Conservation (phyloP, 805 yeast genomes). For the Candida golubevii region DNA sequence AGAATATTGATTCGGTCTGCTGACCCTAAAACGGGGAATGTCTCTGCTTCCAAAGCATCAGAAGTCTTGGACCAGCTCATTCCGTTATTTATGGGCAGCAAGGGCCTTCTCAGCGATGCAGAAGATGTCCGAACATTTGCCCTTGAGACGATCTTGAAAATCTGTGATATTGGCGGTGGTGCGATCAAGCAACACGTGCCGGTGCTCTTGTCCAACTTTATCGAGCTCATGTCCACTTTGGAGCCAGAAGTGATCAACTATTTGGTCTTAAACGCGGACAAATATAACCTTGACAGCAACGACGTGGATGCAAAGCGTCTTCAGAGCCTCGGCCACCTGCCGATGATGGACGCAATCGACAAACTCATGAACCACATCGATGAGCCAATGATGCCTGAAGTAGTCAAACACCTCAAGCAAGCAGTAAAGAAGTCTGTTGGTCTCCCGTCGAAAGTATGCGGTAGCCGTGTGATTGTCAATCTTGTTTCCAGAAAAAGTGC, state of each 20-base stretch:
- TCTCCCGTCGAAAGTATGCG: constrained; percentile 85
- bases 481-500: constrained; percentile 54
- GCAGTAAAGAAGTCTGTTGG: constrained; percentile 75
- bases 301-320: constrained; percentile 76
- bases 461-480: constrained; percentile 66
- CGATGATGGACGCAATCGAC: constrained; percentile 85
- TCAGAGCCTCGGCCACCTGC: constrained; percentile 72
- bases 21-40: constrained; percentile 40
- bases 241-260: constrained; percentile 92
- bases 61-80: constrained; percentile 53
- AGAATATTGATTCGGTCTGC: constrained; percentile 56
- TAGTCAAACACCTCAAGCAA: constrained; percentile 46
- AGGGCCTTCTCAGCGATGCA: constrained; percentile 80
- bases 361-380: constrained; percentile 57
- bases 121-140: constrained; percentile 80
- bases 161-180: constrained; percentile 60
- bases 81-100: constrained; percentile 75
- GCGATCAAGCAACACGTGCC: constrained; percentile 67
- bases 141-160: constrained; percentile 63
- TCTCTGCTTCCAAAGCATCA: constrained; percentile 36
- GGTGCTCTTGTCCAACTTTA: constrained; percentile 61
- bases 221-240: constrained; percentile 71
- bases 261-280: constrained; percentile 80
- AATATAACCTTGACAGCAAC: constrained; percentile 66
- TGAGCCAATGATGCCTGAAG: constrained; percentile 42